These are phyloP conservation scores for Beauveria bassiana DNA, from an alignment of 2,329 filamentous ascomycete genomes.

Conservation along the genomic window DNA sequence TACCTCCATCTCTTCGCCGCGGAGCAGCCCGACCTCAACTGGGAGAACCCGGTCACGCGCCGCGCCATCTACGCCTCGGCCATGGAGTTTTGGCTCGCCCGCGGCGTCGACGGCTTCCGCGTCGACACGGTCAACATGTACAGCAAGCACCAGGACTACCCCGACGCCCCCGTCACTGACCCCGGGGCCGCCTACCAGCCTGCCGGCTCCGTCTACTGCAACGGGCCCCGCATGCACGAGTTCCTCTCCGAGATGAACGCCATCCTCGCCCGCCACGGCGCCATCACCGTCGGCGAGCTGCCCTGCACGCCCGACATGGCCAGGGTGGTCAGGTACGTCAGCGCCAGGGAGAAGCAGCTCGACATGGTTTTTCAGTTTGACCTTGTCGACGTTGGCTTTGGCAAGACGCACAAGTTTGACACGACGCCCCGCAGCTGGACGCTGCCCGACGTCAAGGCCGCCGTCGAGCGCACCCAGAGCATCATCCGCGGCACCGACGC, in stretches of 20 bases:
- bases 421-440: conserved; percentile 37
- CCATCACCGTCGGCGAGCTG: conserved; percentile 66
- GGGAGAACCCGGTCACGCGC: conserved; percentile 63
- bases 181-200: conserved; percentile 41
- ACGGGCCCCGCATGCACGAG: conserved; percentile 62
- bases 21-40: conserved; percentile 80
- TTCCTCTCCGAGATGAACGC: conserved; percentile 59
- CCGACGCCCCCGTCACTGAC: conserved; percentile 49
- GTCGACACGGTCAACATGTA: conserved; percentile 70
- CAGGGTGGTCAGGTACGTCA: conserved; percentile 53
- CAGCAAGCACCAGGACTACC: conserved; percentile 52
- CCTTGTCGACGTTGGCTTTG: conserved; percentile 53
- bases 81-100: conserved; percentile 73
- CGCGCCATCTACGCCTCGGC: conserved; percentile 62
- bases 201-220: conserved; percentile 51
- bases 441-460: conserved; percentile 40
- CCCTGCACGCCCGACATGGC: conserved; percentile 51
- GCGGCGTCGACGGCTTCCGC: conserved; percentile 66
- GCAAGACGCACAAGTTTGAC: conserved; percentile 43
- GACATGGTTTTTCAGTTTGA: conserved; percentile 66
- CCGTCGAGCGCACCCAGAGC: conserved; percentile 41
- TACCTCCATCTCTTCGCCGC: conserved; percentile 69
- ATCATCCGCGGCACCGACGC: conserved; percentile 46
- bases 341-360: conserved; percentile 49
- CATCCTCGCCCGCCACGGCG: conserved; percentile 51